A percentile compares a stretch with the other conserved stretches of the same genome.
Evolutionary conservation across 2,329 filamentous ascomycete species (phyloP).

Genomic region (Fusarium dimerum): DNA sequence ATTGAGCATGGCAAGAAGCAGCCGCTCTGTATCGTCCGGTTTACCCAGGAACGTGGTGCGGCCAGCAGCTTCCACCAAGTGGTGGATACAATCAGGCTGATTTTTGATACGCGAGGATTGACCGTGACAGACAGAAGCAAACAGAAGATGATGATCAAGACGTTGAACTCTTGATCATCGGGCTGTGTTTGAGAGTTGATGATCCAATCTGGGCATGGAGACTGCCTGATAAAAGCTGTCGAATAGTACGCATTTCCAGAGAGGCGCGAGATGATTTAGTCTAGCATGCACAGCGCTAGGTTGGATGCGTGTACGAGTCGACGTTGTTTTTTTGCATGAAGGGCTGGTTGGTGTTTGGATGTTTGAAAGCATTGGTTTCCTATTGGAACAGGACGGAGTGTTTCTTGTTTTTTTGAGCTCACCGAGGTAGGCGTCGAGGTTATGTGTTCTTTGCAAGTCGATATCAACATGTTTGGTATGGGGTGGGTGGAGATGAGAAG

Average conservation of each 20-base stretch:
- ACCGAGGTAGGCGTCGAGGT: slow-evolving; percentile 7
- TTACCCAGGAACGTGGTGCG: slow-evolving; percentile 89
- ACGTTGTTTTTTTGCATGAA: slow-evolving; percentile 13
- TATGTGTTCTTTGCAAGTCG: slow-evolving; percentile 3
- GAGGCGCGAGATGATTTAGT: not conserved
- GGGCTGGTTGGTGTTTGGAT: slow-evolving; percentile 22
- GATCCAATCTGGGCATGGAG: not conserved
- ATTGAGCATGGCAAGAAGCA: slow-evolving; percentile 80
- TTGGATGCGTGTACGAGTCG: slow-evolving; percentile 10
- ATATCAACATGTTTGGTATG: slow-evolving; percentile 5
- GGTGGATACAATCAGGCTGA: slow-evolving; percentile 71
- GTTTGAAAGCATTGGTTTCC: slow-evolving; percentile 21
- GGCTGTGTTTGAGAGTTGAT: not conserved
- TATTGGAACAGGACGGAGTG: not conserved
- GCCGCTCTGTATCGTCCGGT: slow-evolving; percentile 77
- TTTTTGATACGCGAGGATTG: slow-evolving; percentile 65
- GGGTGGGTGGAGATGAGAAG: not conserved
- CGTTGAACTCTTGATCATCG: slow-evolving; percentile 51
- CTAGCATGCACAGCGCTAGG: not conserved
- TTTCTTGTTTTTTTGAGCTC: slow-evolving; percentile 1
- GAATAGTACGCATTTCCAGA: not conserved
- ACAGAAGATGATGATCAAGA: slow-evolving; percentile 73
- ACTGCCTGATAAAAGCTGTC: no score
- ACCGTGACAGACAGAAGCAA: slow-evolving; percentile 69
- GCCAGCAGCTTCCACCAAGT: slow-evolving; percentile 86